Percentiles rank a stretch among this genome's conserved stretches.
phyloP scores from a whole-genome alignment of 2,329 filamentous ascomycete genomes.

The Fusarium pininemorale region DNA sequence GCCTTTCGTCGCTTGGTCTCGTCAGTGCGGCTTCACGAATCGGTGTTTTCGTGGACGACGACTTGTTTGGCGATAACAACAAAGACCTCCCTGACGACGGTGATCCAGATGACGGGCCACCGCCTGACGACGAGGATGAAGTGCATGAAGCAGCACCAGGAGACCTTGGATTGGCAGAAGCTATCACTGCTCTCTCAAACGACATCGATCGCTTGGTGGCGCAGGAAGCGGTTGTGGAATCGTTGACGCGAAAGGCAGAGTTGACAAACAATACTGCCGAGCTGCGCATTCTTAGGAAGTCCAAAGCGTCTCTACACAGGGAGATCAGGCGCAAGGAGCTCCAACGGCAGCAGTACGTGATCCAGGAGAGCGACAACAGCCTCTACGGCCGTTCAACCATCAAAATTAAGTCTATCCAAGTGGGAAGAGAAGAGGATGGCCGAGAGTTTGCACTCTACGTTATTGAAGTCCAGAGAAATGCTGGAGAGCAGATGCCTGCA shows the following conservation, averaged over 20 bases:
- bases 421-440: conserved; percentile 90
- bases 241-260: conserved; percentile 91
- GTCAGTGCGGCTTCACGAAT: conserved; percentile 88
- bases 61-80: conserved; percentile 90
- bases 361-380: conserved; percentile 98
- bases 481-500: conserved; percentile 96
- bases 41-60: conserved; percentile 92
- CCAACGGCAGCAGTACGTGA: conserved; percentile 94
- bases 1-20: conserved; percentile 88
- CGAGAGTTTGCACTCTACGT: conserved; percentile 94
- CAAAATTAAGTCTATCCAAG: conserved; percentile 90
- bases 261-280: conserved; percentile 97
- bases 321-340: conserved; percentile 95
- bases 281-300: conserved; percentile 89
- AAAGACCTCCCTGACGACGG: conserved; percentile 87
- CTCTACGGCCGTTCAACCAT: conserved; percentile 91
- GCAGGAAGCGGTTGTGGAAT: conserved; percentile 91
- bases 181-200: conserved; percentile 85
- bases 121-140: conserved; percentile 75
- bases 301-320: conserved; percentile 89
- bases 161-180: conserved; percentile 91
- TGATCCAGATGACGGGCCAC: conserved; percentile 68
- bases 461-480: conserved; percentile 88
- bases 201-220: conserved; percentile 90
- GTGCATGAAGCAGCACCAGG: conserved; percentile 95